Conservation (phyloP, 139 green algal species). For the Tetraselmis chui region DNA sequence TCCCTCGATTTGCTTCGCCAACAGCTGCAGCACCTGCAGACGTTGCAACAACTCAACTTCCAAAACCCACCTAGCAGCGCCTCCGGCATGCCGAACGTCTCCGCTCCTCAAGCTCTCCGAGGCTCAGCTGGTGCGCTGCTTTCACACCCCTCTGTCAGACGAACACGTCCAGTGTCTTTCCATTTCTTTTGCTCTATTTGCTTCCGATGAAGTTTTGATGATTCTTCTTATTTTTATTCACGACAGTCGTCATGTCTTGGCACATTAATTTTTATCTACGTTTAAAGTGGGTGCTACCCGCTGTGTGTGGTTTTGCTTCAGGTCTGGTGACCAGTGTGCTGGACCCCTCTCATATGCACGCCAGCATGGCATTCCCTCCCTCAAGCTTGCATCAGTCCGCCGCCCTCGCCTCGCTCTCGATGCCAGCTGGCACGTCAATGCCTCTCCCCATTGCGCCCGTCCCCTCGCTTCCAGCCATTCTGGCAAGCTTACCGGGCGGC, state of each 20-base stretch:
- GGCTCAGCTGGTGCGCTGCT: not conserved
- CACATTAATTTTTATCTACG: too few species aligned
- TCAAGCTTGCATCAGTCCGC: too few species aligned
- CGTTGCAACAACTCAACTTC: not conserved
- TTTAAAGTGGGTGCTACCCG: too few species aligned
- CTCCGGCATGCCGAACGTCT: not conserved
- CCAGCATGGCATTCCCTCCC: too few species aligned
- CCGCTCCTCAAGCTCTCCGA: not conserved
- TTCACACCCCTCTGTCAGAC: not conserved
- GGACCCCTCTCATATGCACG: not conserved
- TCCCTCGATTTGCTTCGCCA: conserved; percentile 54
- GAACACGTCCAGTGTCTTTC: too few species aligned
- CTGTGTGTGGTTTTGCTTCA: too few species aligned
- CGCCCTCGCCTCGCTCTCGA: too few species aligned
- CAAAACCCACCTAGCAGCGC: not conserved
- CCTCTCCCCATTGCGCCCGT: not conserved
- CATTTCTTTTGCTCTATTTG: too few species aligned
- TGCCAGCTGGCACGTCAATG: not conserved
- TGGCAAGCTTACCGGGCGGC: not conserved
- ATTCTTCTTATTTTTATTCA: too few species aligned
- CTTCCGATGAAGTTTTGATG: too few species aligned
- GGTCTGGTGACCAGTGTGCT: not conserved
- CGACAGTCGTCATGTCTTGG: too few species aligned
- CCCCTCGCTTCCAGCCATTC: not conserved
- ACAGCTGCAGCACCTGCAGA: conserved; percentile 34